Conservation (phyloP, 169 alveolate genomes). For the Theileria luwenshuni region DNA sequence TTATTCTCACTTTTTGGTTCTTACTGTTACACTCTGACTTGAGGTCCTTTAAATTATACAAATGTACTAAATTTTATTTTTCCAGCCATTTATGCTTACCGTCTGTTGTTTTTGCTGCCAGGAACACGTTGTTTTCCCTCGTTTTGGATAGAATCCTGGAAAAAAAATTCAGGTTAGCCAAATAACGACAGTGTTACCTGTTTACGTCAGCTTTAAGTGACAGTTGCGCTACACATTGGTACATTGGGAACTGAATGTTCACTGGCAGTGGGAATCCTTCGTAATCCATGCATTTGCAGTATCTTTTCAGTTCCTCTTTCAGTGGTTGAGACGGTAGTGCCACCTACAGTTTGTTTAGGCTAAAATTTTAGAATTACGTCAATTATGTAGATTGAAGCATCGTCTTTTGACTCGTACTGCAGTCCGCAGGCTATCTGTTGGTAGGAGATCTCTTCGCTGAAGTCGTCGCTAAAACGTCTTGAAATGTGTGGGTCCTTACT, state of each 20-base stretch:
- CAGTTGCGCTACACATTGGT: slow-evolving; percentile 50
- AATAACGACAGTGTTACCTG: slow-evolving; percentile 24
- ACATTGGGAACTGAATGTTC: slow-evolving; percentile 49
- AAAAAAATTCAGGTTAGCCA: not conserved
- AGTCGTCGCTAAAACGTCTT: slow-evolving; percentile 15
- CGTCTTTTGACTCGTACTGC: slow-evolving; percentile 54
- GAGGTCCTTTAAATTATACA: slow-evolving; percentile 37
- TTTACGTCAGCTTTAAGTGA: slow-evolving; percentile 37
- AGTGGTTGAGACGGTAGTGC: slow-evolving; percentile 63
- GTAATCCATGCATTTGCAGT: slow-evolving; percentile 62
- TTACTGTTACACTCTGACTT: slow-evolving; percentile 18
- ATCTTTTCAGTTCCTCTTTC: slow-evolving; percentile 44
- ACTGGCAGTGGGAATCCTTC: slow-evolving; percentile 69
- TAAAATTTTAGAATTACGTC: slow-evolving; percentile 28
- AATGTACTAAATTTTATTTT: slow-evolving; percentile 20
- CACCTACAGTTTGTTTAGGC: slow-evolving; percentile 23
- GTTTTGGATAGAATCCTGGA: slow-evolving; percentile 46
- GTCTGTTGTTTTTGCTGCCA: slow-evolving; percentile 59
- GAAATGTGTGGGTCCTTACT: slow-evolving; percentile 7
- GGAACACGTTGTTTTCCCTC: slow-evolving; percentile 29
- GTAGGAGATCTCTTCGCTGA: slow-evolving; percentile 34
- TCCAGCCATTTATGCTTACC: slow-evolving; percentile 26
- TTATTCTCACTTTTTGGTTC: not conserved
- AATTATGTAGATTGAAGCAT: slow-evolving; percentile 46
- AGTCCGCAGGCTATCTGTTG: slow-evolving; percentile 66